Evolutionary conservation across 2,329 filamentous ascomycete genomes (phyloP).

Genomic region (Claviceps purpurea): DNA sequence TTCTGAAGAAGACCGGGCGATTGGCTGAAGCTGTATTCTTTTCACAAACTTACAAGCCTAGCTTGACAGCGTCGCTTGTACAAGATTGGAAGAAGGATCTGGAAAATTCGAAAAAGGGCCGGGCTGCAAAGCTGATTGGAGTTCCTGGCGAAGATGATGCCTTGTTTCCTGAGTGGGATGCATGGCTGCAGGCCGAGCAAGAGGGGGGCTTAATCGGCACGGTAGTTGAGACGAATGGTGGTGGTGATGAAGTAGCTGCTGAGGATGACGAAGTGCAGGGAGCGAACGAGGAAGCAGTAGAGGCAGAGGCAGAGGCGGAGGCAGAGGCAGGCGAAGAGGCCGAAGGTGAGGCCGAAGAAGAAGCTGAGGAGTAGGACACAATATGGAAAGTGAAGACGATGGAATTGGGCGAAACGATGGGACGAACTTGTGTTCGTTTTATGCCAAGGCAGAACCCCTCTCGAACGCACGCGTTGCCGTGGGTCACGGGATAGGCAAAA

Average conservation of each 20-base stretch:
- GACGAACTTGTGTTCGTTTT: constrained; percentile 1
- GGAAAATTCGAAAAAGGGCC: constrained; percentile 73
- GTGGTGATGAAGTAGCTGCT: constrained; percentile 4
- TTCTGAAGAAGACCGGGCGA: constrained; percentile 66
- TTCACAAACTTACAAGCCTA: constrained; percentile 90
- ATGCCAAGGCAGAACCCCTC: background rate
- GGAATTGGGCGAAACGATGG: constrained; percentile 3
- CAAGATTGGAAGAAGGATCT: constrained; percentile 69
- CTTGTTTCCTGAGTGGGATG: constrained; percentile 92
- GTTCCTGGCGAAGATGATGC: constrained; percentile 73
- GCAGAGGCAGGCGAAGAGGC: constrained; percentile 11
- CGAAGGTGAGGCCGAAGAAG: constrained; percentile 10
- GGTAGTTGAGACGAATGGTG: background rate
- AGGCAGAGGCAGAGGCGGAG: constrained; percentile 11
- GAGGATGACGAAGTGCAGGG: constrained; percentile 7
- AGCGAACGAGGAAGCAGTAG: constrained; percentile 2
- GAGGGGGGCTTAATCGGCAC: constrained; percentile 39
- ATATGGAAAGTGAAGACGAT: constrained; percentile 4
- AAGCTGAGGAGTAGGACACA: constrained; percentile 12
- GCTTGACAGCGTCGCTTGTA: constrained; percentile 52
- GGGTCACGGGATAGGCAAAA: background rate
- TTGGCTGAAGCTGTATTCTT: constrained; percentile 81
- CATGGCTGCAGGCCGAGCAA: constrained; percentile 70
- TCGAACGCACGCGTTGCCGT: background rate
- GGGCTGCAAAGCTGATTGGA: constrained; percentile 72